Evolutionary conservation across 164 flowering plant species (phyloP), one percentile per base, ranked within the genome.

Genomic region (Nelumbo lutea): DNA sequence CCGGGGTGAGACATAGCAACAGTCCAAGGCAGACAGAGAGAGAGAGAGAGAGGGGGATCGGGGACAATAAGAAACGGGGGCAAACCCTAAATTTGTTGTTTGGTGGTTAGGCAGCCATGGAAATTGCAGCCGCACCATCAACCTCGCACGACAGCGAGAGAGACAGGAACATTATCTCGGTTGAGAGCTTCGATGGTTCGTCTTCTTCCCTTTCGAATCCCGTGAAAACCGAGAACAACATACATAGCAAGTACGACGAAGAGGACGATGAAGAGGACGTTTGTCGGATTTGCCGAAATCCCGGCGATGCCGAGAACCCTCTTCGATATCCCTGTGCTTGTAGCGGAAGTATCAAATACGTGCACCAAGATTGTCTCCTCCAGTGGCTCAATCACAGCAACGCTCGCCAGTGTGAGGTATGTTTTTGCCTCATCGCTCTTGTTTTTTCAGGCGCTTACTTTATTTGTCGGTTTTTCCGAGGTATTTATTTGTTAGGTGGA

Each of bases 321-420:
- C 79, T 96, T 2, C 82, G 88, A 59, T 96, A 90, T 62, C 99
- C 99, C 1, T 96, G 99, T 62, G 99, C 98, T 43, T 96, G 99
- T 66, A 96, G 98, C 80, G 99, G 99, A 0, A 96, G 99, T 78
- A 96, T 96, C 65, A 96, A 93, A 79, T 93, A 81, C 66, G 99
- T 96, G 45, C 99, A 96, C 66, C 99, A 96, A 77, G 99, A 93
- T 70, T 96, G 99, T 73, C 95, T 96, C 44, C 90, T 96, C 47
- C 99, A 96, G 84, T 96, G 99, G 99, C 97, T 96, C 46, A 91
- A 85, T 80, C 99, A 96, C 77, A 92, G 98, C 83, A 90, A 96
- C 77, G 96, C 97, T 69, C 89, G 98, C 40, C 93, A 87, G 65
- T 96, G 99, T 84, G 99, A 96, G 99, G 99, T 96, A 47, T 41